Evolutionary conservation across 352 stramenopile genomes (phyloP).

Genomic region (Globisporangium cederbergense): DNA sequence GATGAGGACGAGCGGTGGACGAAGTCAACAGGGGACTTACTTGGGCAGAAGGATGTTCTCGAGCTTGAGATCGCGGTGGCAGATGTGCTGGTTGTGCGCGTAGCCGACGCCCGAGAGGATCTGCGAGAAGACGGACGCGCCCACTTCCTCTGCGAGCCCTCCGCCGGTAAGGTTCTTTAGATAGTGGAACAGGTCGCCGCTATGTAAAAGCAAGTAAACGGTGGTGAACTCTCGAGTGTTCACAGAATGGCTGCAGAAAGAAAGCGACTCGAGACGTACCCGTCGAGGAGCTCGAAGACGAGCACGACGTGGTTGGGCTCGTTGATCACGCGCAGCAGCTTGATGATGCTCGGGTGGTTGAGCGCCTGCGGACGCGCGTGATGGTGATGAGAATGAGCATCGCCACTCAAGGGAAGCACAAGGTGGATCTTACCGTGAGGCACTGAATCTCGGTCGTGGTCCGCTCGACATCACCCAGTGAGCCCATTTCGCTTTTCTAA

Average conservation of each 20-base stretch:
- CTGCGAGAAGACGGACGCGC: conserved; percentile 63
- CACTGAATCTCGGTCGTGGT: conserved; percentile 88
- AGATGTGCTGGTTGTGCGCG: conserved; percentile 89
- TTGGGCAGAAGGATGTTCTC: conserved; percentile 86
- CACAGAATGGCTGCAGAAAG: background rate
- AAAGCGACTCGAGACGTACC: conserved; percentile 26
- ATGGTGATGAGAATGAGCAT: background rate
- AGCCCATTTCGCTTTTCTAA: conserved; percentile 86
- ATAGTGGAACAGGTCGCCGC: conserved; percentile 84
- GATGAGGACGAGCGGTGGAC: background rate
- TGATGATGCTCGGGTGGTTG: conserved; percentile 88
- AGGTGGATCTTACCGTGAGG: conserved; percentile 43
- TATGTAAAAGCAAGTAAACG: conserved; percentile 14
- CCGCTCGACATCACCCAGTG: conserved; percentile 81
- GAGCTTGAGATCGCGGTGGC: conserved; percentile 85
- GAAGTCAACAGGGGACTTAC: conserved; percentile 24
- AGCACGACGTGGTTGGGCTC: conserved; percentile 84
- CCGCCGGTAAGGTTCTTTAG: conserved; percentile 53
- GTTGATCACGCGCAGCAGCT: conserved; percentile 83
- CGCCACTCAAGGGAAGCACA: background rate
- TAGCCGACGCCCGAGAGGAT: conserved; percentile 80
- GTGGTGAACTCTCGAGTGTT: background rate
- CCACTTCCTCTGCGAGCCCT: conserved; percentile 60
- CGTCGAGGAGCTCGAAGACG: conserved; percentile 84
- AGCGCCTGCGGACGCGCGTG: conserved; percentile 37